Evolutionary conservation across 2,329 filamentous ascomycete species (phyloP).

Genomic region (Tolypocladium album): DNA sequence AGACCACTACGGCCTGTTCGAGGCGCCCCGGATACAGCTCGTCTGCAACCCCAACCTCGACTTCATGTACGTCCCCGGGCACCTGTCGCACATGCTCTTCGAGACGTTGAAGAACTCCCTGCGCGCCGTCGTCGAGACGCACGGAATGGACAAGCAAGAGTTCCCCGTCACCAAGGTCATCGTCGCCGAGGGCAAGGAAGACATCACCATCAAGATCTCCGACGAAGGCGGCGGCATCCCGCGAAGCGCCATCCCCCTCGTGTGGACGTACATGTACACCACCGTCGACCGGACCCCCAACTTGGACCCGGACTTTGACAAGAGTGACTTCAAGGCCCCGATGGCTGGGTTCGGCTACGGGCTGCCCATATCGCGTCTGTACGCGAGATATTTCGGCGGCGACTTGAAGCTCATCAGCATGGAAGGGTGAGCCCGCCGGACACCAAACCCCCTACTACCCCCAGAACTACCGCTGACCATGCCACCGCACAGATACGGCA

Average conservation of each 20-base stretch:
- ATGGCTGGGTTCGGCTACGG: constrained; percentile 99
- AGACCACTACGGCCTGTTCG: constrained; percentile 95
- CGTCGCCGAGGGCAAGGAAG: constrained; percentile 93
- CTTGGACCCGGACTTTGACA: constrained; percentile 94
- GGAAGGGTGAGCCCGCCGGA: constrained; percentile 66
- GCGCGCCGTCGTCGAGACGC: constrained; percentile 88
- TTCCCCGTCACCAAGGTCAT: constrained; percentile 97
- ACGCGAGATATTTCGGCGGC: constrained; percentile 94
- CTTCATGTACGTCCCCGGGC: constrained; percentile 99
- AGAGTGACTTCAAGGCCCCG: constrained; percentile 97
- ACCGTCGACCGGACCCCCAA: constrained; percentile 94
- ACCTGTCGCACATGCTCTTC: constrained; percentile 98
- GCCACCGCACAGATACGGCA: constrained; percentile 63
- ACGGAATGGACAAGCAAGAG: constrained; percentile 89
- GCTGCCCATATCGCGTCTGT: constrained; percentile 83
- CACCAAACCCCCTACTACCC: background rate
- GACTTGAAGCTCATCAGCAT: constrained; percentile 97
- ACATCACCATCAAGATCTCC: constrained; percentile 97
- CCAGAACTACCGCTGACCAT: background rate
- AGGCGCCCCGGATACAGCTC: constrained; percentile 91
- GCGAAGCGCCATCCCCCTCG: constrained; percentile 81
- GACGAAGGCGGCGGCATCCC: constrained; percentile 97
- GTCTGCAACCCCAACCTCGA: constrained; percentile 89
- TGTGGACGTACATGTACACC: constrained; percentile 99
- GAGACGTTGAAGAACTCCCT: constrained; percentile 98